Evolutionary conservation across 306 rosid genomes (phyloP).

Genomic region (Albizia julibrissin): DNA sequence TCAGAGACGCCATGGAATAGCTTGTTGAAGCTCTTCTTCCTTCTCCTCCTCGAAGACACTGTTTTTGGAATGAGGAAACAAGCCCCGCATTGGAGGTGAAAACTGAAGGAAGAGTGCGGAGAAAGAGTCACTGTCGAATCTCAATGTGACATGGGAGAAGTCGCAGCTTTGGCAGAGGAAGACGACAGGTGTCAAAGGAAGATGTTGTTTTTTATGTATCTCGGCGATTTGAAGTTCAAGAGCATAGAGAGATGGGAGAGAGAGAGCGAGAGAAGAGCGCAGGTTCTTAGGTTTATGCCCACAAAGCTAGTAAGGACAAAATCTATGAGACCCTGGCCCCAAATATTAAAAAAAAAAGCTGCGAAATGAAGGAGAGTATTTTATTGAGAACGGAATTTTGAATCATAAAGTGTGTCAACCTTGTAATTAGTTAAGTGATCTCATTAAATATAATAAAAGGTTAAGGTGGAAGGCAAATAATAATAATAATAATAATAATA

Average conservation of each 20-base stretch:
- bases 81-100: not conserved
- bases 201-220: constrained; percentile 12
- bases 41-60: not conserved
- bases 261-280: constrained; percentile 1
- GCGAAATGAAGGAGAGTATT: not conserved
- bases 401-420: not conserved
- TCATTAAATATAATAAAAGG: not conserved
- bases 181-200: constrained; percentile 43
- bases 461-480: too few relatives aligned
- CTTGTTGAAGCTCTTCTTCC: not conserved
- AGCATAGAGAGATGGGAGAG: not conserved
- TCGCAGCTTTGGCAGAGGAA: constrained; percentile 30
- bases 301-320: constrained; percentile 33
- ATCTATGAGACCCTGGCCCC: not conserved
- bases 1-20: constrained; percentile 66
- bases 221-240: constrained; percentile 36
- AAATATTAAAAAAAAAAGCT: not conserved
- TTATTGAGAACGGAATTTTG: not conserved
- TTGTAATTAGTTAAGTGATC: not conserved
- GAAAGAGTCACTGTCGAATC: constrained; percentile 40
- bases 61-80: not conserved
- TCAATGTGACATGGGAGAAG: constrained; percentile 48
- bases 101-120: not conserved
- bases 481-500: too few relatives aligned
- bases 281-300: constrained; percentile 32